Evolutionary conservation across 2,329 filamentous ascomycete species (phyloP).

Genomic region (Fusarium denticulatum): DNA sequence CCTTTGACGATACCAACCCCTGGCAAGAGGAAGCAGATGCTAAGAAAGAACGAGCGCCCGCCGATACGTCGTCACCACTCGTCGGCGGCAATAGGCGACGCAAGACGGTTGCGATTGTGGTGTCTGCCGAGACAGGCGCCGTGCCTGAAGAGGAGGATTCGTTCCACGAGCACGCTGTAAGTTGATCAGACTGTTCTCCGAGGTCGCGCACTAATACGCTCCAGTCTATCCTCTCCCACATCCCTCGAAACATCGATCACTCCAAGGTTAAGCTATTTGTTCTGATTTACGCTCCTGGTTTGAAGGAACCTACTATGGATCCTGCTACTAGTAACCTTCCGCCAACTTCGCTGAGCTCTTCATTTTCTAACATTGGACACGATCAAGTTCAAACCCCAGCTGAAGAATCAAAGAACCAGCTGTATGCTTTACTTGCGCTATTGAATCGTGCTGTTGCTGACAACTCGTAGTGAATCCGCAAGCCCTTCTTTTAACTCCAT

Average conservation of each 20-base stretch:
- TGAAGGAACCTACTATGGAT: constrained; percentile 73
- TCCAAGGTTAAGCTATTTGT: constrained; percentile 82
- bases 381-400: constrained; percentile 75
- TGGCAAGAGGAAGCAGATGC: constrained; percentile 92
- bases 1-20: constrained; percentile 85
- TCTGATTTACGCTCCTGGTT: constrained; percentile 84
- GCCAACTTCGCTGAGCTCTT: constrained; percentile 77
- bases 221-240: constrained; percentile 89
- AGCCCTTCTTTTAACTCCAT: constrained; percentile 79
- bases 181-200: constrained; percentile 47
- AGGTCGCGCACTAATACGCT: constrained; percentile 18
- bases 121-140: constrained; percentile 78
- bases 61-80: constrained; percentile 44
- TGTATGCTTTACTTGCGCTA: constrained; percentile 51
- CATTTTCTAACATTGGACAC: constrained; percentile 86
- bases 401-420: constrained; percentile 68
- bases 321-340: constrained; percentile 62
- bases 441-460: constrained; percentile 3
- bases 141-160: constrained; percentile 68
- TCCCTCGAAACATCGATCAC: constrained; percentile 80
- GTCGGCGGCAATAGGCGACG: constrained; percentile 61
- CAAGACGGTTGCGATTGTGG: constrained; percentile 87
- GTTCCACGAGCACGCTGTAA: constrained; percentile 83
- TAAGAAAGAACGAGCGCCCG: constrained; percentile 59
- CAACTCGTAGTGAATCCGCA: constrained; percentile 49